phyloP scores from a whole-genome alignment of 2,329 filamentous ascomycete species.

The Escovopsis sp. region DNA sequence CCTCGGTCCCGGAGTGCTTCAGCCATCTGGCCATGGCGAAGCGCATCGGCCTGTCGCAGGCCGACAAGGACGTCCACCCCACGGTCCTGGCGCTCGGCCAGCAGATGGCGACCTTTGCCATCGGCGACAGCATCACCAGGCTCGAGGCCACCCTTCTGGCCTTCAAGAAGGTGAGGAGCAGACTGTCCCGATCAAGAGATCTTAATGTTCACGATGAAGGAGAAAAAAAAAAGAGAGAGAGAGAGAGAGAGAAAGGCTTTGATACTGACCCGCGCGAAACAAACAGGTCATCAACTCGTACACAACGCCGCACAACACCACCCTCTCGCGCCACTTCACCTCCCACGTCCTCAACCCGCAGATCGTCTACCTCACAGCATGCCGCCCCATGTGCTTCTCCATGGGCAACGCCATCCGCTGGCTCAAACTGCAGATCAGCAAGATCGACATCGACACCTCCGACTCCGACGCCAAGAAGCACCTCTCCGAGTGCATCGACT shows the following conservation, averaged over 20 bases:
- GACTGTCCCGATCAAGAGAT: too few species aligned
- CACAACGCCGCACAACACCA: slow-evolving; percentile 69
- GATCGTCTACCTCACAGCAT: slow-evolving; percentile 87
- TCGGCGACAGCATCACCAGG: slow-evolving; percentile 79
- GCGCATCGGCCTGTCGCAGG: slow-evolving; percentile 36
- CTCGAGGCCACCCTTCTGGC: slow-evolving; percentile 77
- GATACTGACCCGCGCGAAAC: neutral
- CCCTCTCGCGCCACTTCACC: slow-evolving; percentile 79
- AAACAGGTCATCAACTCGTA: slow-evolving; percentile 79
- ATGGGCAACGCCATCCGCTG: slow-evolving; percentile 96
- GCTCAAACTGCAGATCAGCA: slow-evolving; percentile 83
- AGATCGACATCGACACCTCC: slow-evolving; percentile 71
- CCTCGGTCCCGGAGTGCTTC: slow-evolving; percentile 57
- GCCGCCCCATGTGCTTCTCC: slow-evolving; percentile 87
- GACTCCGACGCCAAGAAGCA: slow-evolving; percentile 70
- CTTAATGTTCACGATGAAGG: too few species aligned
- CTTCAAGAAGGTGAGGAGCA: slow-evolving; percentile 57
- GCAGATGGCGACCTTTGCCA: slow-evolving; percentile 76
- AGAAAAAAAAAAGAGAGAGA: too few species aligned
- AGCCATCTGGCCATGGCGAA: slow-evolving; percentile 64
- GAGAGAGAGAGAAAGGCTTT: too few species aligned
- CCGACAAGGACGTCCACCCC: slow-evolving; percentile 72
- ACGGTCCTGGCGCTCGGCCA: slow-evolving; percentile 73
- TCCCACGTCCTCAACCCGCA: slow-evolving; percentile 85
- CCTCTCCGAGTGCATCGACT: slow-evolving; percentile 69